These are phyloP conservation scores for Hygrocybe punicea DNA, from an alignment of 768 basidiomycete genomes.

Conservation along the genomic window DNA sequence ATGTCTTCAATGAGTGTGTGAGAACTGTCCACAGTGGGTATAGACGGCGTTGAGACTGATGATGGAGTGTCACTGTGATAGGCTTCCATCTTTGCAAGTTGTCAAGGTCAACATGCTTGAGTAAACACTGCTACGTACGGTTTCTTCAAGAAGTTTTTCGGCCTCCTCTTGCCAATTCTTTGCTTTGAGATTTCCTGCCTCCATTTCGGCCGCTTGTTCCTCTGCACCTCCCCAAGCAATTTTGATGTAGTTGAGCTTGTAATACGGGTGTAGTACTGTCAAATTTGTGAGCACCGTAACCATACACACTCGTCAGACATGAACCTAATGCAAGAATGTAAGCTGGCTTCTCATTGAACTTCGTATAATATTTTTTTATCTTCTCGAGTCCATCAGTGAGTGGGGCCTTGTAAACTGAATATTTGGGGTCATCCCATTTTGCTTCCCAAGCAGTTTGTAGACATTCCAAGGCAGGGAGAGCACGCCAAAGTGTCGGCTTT, in stretches of 20 bases:
- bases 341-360: conserved; percentile 10
- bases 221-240: conserved; percentile 25
- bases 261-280: conserved; percentile 32
- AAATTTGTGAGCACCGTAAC: background rate
- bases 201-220: conserved; percentile 20
- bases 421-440: conserved; percentile 1
- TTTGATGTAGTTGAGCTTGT: conserved; percentile 27
- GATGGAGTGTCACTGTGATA: conserved; percentile 4
- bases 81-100: conserved; percentile 7
- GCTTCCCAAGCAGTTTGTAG: conserved; percentile 16
- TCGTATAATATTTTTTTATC: conserved; percentile 13
- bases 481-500: conserved; percentile 18
- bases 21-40: background rate
- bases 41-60: too few relatives aligned
- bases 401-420: conserved; percentile 1
- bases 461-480: conserved; percentile 22
- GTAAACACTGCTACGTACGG: conserved; percentile 5
- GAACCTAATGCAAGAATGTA: conserved; percentile 13
- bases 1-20: background rate
- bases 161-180: conserved; percentile 22
- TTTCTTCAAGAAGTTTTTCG: conserved; percentile 9
- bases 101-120: background rate
- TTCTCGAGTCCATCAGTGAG: conserved; percentile 13
- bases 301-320: background rate
- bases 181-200: conserved; percentile 12